A percentile compares a stretch with the other conserved stretches of the same genome.
Conservation (phyloP, 2,329 filamentous ascomycete genomes). For the Arachnomyces sp. region DNA sequence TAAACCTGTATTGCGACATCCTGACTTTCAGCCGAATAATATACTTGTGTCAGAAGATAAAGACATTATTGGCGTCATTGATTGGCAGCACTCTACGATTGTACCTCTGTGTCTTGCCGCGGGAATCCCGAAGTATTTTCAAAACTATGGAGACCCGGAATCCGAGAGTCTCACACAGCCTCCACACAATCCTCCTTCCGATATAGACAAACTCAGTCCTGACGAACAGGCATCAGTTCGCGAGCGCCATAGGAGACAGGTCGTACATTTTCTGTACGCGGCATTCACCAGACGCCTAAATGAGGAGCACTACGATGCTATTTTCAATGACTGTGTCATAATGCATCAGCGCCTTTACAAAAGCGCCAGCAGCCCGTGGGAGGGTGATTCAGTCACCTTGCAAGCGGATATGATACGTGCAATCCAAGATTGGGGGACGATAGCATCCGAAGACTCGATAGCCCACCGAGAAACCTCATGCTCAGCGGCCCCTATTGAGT, state of each 20-base stretch:
- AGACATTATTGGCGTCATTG: conserved; percentile 22
- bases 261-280: conserved; percentile 21
- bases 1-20: conserved; percentile 18
- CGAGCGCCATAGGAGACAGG: conserved; percentile 16
- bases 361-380: no score
- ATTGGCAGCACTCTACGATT: conserved; percentile 24
- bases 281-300: conserved; percentile 17
- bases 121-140: conserved; percentile 25
- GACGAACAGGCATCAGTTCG: conserved; percentile 15
- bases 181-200: conserved; percentile 17
- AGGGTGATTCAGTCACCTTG: no score
- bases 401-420: no score
- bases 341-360: no score
- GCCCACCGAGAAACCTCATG: no score
- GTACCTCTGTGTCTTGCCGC: conserved; percentile 22
- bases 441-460: no score
- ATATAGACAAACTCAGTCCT: conserved; percentile 16
- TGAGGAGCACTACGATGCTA: conserved; percentile 18
- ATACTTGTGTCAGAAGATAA: conserved; percentile 21
- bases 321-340: conserved; percentile 4
- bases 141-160: conserved; percentile 26
- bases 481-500: no score
- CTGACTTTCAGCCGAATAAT: conserved; percentile 23
- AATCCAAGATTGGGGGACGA: no score
- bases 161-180: conserved; percentile 17